Conservation (phyloP, 495 filamentous ascomycete species). For the Saxispiralis lemnorum region DNA sequence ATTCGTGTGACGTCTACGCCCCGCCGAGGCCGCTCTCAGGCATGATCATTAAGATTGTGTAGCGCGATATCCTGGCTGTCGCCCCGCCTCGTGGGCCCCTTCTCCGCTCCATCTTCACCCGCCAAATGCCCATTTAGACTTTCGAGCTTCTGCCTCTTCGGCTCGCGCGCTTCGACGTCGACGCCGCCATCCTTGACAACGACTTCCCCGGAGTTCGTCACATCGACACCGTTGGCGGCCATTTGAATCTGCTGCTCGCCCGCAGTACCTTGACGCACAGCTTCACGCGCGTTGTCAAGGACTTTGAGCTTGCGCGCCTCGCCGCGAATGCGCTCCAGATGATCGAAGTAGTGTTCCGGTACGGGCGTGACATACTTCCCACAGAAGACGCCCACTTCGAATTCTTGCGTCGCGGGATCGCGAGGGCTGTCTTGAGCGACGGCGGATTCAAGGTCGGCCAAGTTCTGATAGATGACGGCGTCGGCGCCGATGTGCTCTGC, state of each 20-base stretch:
- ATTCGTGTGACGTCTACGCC: no score
- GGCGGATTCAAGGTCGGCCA: slow-evolving; percentile 66
- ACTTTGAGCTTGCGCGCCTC: slow-evolving; percentile 57
- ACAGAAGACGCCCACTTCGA: slow-evolving; percentile 95
- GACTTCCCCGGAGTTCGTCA: slow-evolving; percentile 38
- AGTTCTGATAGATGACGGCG: slow-evolving; percentile 71
- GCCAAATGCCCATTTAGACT: slow-evolving; percentile 2
- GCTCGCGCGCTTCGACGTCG: slow-evolving; percentile 7
- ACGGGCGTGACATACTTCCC: slow-evolving; percentile 80
- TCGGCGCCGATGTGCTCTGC: slow-evolving; percentile 79
- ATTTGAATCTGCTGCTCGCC: slow-evolving; percentile 43
- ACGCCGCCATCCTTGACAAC: slow-evolving; percentile 22
- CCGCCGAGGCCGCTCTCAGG: no score
- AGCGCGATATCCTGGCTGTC: slow-evolving; percentile 23
- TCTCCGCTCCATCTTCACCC: slow-evolving; percentile 1
- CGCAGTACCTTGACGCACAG: slow-evolving; percentile 48
- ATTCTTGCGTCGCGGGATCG: slow-evolving; percentile 37
- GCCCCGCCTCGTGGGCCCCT: slow-evolving; percentile 1
- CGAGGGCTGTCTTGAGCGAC: slow-evolving; percentile 53
- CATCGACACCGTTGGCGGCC: slow-evolving; percentile 42
- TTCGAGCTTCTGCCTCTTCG: slow-evolving; percentile 5
- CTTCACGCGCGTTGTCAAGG: slow-evolving; percentile 48
- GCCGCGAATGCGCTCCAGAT: slow-evolving; percentile 58
- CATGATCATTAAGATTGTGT: slow-evolving; percentile 24
- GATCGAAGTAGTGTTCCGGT: slow-evolving; percentile 66